A percentile compares a stretch with the other conserved stretches of the same genome.
phyloP scores from a whole-genome alignment of 2,329 filamentous ascomycete genomes.

The Ceratocystis harringtonii region DNA sequence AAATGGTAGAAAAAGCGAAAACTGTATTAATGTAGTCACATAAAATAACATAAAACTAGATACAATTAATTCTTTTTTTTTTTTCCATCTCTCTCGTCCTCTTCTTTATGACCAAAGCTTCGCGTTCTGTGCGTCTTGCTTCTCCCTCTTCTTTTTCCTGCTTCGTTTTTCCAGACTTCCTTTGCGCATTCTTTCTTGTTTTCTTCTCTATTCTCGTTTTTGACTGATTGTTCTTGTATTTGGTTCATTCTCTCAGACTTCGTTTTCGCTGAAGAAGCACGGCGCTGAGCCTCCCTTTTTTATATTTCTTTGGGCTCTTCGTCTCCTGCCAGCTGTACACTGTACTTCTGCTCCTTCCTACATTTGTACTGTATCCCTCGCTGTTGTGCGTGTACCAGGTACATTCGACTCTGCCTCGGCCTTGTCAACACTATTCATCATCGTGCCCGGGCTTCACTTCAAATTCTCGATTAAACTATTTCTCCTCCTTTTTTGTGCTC shows the following conservation, averaged over 20 bases:
- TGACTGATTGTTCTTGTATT: background rate
- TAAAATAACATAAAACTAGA: background rate
- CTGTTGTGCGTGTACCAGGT: background rate
- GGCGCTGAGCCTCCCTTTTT: no score
- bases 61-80: background rate
- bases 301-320: no score
- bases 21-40: background rate
- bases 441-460: background rate
- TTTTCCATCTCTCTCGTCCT: background rate
- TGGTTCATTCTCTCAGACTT: background rate
- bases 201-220: background rate
- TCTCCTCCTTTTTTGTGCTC: background rate
- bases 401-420: background rate
- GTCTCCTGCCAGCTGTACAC: background rate
- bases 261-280: no score
- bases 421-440: background rate
- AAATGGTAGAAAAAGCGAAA: background rate
- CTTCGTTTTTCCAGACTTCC: background rate
- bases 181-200: background rate
- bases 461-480: background rate
- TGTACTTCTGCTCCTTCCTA: background rate
- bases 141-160: background rate
- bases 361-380: background rate
- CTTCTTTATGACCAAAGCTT: background rate
- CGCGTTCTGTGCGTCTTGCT: background rate